phyloP scores from a whole-genome alignment of 257 asterid genomes.

The Nemophila menziesii region DNA sequence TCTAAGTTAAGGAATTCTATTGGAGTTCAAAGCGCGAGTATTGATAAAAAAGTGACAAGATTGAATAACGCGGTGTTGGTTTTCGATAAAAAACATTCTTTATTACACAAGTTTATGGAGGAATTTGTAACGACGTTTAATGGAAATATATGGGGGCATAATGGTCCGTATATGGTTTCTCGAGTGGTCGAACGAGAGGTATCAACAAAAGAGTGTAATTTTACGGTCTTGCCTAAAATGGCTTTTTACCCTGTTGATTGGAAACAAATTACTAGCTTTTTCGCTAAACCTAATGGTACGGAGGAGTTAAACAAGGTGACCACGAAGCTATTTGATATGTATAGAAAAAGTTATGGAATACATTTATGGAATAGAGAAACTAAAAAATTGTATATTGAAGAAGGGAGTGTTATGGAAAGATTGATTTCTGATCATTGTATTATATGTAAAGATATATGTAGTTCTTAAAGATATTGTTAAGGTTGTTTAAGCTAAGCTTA shows the following conservation, averaged over 20 bases:
- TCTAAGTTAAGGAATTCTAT: slow-evolving; percentile 40
- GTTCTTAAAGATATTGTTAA: neutral
- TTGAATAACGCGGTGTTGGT: slow-evolving; percentile 55
- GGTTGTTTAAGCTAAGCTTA: neutral
- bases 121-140: slow-evolving; percentile 52
- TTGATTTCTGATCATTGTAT: slow-evolving; percentile 46
- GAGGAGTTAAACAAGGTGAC: slow-evolving; percentile 28
- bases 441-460: slow-evolving; percentile 20
- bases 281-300: slow-evolving; percentile 20
- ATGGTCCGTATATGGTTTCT: slow-evolving; percentile 66
- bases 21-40: slow-evolving; percentile 49
- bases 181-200: slow-evolving; percentile 39
- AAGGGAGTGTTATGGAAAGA: slow-evolving; percentile 51
- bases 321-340: slow-evolving; percentile 28
- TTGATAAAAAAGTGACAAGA: slow-evolving; percentile 49
- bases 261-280: slow-evolving; percentile 27
- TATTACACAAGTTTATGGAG: slow-evolving; percentile 47
- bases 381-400: slow-evolving; percentile 34
- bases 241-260: slow-evolving; percentile 69
- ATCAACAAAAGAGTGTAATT: slow-evolving; percentile 9
- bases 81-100: slow-evolving; percentile 46
- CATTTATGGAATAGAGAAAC: slow-evolving; percentile 68
- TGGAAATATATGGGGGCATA: slow-evolving; percentile 71
- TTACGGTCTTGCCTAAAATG: slow-evolving; percentile 40
- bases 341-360: slow-evolving; percentile 34